Base-by-base conservation (phyloP, 371 early-diverging fungal species). In the Lichtheimia corymbifera region DNA sequence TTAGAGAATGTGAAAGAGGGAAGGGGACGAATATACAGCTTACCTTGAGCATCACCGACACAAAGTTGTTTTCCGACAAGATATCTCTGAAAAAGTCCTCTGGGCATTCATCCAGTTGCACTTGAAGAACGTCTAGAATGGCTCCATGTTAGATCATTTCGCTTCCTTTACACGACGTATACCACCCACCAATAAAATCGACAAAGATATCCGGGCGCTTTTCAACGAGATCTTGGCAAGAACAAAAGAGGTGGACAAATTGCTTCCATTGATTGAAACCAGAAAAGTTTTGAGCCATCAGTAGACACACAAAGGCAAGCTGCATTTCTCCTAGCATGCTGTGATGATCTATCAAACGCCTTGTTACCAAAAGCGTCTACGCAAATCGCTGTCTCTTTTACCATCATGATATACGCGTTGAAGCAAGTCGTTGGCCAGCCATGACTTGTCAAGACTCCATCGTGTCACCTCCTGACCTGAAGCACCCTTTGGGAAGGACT, bases 261-360 rank as follows among this genome's bases (percentile, higher is more conserved):
- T 81, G 73, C 58, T 95, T 96, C 95, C 95, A 96, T 74, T 93
- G 94, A 62, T 93, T 88, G 51, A 95, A 87, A 0, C 93, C 94
- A 4, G 91, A 87, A 61, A 88, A 94, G 56, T 93, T 90, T 58
- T 95, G 91, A 2, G 89, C 95, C 42, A 93, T 80, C 35, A 95
- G 72, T 25, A 95, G 76, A n/a, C 88, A 74, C 0, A 95, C 75
- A 68, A 93, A 96, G 1, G 91, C 72, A 11, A 95, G 72, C 65
- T 95, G 91, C 40, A 96, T 58, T 63, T 95, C 96, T 17, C 89
- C 96, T 14, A 95, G 69, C 52, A 93, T 51, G 1, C 72, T 62
- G 20, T 59, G 67, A 17, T 76, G 66, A 62, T 80, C 79, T 80
- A 56, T 20, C 18, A 42, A 11, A 3, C 7, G 17, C 12, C 25